Evolutionary conservation across 2,329 filamentous ascomycete genomes (phyloP).

Genomic region (Aspergillus phoenicis): DNA sequence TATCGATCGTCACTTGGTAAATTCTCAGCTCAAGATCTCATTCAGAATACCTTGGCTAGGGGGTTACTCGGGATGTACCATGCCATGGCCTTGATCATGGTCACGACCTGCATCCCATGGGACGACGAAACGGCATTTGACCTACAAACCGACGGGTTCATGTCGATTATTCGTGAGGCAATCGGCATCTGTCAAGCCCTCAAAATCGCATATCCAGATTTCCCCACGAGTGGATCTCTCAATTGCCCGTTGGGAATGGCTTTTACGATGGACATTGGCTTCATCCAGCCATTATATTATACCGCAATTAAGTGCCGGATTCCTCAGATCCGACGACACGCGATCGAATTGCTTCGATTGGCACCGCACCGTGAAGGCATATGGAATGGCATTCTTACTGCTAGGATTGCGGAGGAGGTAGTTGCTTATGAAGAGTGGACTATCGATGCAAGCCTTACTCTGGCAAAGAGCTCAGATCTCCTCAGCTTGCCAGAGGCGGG

Average conservation of each 20-base stretch:
- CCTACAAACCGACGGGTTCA: slow-evolving; percentile 24
- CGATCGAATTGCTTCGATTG: slow-evolving; percentile 15
- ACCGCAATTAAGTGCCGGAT: slow-evolving; percentile 36
- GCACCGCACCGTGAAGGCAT: slow-evolving; percentile 13
- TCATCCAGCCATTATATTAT: slow-evolving; percentile 36
- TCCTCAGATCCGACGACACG: slow-evolving; percentile 32
- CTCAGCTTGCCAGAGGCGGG: background rate
- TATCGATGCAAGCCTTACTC: background rate
- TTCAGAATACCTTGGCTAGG: background rate
- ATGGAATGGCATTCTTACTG: slow-evolving; percentile 8
- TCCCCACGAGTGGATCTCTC: background rate
- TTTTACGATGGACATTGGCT: slow-evolving; percentile 36
- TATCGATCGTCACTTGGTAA: slow-evolving; percentile 24
- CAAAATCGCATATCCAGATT: slow-evolving; percentile 6
- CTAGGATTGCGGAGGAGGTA: slow-evolving; percentile 7
- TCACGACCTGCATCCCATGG: slow-evolving; percentile 25
- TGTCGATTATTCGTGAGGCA: slow-evolving; percentile 17
- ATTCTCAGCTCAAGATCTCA: background rate
- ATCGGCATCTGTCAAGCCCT: slow-evolving; percentile 9
- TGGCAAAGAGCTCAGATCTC: background rate
- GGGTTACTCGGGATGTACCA: slow-evolving; percentile 44
- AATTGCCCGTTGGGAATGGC: background rate
- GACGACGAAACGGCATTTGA: slow-evolving; percentile 32
- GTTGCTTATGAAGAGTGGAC: slow-evolving; percentile 6
- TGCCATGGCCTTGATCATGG: slow-evolving; percentile 50